Base-by-base conservation (phyloP, 768 basidiomycete genomes). In the Amanita brunnescens region DNA sequence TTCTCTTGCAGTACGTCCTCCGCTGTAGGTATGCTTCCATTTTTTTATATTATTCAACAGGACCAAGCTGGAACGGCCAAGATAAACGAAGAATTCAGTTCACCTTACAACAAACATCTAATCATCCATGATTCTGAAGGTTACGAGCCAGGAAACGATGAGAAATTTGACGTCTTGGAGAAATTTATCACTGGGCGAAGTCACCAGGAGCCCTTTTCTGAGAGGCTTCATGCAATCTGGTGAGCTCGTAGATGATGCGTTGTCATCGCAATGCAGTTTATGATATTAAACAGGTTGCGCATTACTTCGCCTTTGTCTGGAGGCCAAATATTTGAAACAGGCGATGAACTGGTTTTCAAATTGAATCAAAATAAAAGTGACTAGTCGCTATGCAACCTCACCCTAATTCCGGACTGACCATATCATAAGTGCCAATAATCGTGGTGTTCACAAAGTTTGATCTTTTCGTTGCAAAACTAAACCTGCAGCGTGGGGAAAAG, bases 71-170 rank as follows among this genome's bases (percentile, higher is more conserved):
- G n/a, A 16, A 7, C 12, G 2, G 45, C 45, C 6, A 16, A 30
- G 16, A 33, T 46, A n/a, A 33, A 46, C 14, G 33, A 32, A 21
- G 45, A 6, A 32, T 33, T 46, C 6, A 46, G 30, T 20, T 46
- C 45, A 34, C n/a, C 29, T 7, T 13, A 46, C 18, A 46, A 46
- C 20, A 9, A 46, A 16, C 29, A 20, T 29, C 12, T 46, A 8
- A 20, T 46, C 4, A 38, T 67, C 7, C 66, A 67, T 49, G 66
- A 67, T 45, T 61, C 59, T 24, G 39, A 54, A 49, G 66, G 66
- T 14, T 67, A 63, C 49, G 66, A 65, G 35, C 43, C 63, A 12
- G 66, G 66, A 20, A 58, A 60, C 29, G 18, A 2, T 13, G 7
- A 5, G 18, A 46, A 46, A 33, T 14, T 46, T 46, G 16, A 33